Evolutionary conservation across 768 basidiomycete genomes (phyloP).

Genomic region (Termitomyces sp.): DNA sequence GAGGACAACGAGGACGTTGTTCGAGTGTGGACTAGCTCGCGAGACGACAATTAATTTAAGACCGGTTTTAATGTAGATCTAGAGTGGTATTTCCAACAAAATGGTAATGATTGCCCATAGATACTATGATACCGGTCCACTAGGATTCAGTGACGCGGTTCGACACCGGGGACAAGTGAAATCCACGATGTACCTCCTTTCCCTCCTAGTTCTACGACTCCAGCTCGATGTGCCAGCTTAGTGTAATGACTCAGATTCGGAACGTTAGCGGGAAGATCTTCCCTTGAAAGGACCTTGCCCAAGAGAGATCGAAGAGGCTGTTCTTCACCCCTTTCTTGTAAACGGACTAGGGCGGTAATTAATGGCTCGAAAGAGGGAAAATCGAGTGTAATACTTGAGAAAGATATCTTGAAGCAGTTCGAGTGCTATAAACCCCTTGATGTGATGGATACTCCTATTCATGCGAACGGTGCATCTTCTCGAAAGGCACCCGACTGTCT

Average conservation of each 20-base stretch:
- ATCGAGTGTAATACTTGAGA: not conserved
- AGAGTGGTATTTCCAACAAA: not conserved
- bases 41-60: conserved; percentile 17
- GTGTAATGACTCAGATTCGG: conserved; percentile 7
- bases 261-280: conserved; percentile 6
- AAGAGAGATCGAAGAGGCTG: conserved; percentile 8
- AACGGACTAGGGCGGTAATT: not conserved
- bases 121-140: not conserved
- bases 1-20: conserved; percentile 55
- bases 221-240: conserved; percentile 7
- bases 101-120: not conserved
- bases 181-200: conserved; percentile 11
- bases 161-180: not conserved
- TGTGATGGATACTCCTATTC: not conserved
- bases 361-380: not conserved
- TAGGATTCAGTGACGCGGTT: not conserved
- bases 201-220: conserved; percentile 7
- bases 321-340: not conserved
- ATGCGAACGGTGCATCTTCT: not conserved
- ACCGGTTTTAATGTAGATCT: not conserved
- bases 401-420: not conserved
- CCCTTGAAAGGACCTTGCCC: conserved; percentile 1
- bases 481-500: not conserved
- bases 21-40: conserved; percentile 52
- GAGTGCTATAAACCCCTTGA: not conserved